Percentiles rank a stretch among this genome's conserved stretches.
These are phyloP conservation scores for Komagataella pseudopastoris DNA, from an alignment of 805 yeast genomes.

Conservation along the genomic window DNA sequence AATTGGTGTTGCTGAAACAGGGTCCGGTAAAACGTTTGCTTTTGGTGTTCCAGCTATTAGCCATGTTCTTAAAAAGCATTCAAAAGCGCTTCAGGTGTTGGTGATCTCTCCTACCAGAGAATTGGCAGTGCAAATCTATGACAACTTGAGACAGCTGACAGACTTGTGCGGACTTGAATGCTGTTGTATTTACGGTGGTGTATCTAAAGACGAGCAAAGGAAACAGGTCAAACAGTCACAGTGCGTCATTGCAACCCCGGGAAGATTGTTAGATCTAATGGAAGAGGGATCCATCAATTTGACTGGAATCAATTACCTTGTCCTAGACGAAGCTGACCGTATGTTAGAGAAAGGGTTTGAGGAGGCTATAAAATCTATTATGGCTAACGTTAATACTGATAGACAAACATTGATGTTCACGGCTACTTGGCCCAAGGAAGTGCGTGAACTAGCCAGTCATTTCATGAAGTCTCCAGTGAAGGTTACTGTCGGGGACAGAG, in stretches of 20 bases:
- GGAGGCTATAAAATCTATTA: slow-evolving; percentile 81
- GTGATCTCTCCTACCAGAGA: slow-evolving; percentile 96
- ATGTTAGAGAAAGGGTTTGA: slow-evolving; percentile 98
- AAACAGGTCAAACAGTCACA: slow-evolving; percentile 49
- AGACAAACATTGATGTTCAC: slow-evolving; percentile 97
- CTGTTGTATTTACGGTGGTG: slow-evolving; percentile 94
- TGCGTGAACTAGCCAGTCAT: slow-evolving; percentile 76
- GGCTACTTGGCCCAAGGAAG: slow-evolving; percentile 99
- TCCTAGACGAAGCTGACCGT: slow-evolving; percentile 96
- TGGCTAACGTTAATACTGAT: slow-evolving; percentile 29
- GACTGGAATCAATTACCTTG: slow-evolving; percentile 57
- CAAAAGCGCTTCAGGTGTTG: slow-evolving; percentile 53
- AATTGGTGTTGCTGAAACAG: slow-evolving; percentile 96
- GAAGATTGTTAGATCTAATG: slow-evolving; percentile 81
- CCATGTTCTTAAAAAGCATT: slow-evolving; percentile 33
- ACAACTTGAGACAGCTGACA: slow-evolving; percentile 60
- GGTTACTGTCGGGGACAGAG: slow-evolving; percentile 87
- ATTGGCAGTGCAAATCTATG: slow-evolving; percentile 86
- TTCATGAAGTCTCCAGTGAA: slow-evolving; percentile 82
- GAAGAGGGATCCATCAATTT: slow-evolving; percentile 77
- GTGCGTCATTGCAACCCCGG: slow-evolving; percentile 96
- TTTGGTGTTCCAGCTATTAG: slow-evolving; percentile 96
- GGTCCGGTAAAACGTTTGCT: slow-evolving; percentile 95
- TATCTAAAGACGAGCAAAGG: slow-evolving; percentile 87
- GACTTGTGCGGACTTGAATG: slow-evolving; percentile 49